These are phyloP conservation scores for Aspergillus bridgeri DNA, from an alignment of 495 filamentous ascomycete genomes.

Conservation along the genomic window DNA sequence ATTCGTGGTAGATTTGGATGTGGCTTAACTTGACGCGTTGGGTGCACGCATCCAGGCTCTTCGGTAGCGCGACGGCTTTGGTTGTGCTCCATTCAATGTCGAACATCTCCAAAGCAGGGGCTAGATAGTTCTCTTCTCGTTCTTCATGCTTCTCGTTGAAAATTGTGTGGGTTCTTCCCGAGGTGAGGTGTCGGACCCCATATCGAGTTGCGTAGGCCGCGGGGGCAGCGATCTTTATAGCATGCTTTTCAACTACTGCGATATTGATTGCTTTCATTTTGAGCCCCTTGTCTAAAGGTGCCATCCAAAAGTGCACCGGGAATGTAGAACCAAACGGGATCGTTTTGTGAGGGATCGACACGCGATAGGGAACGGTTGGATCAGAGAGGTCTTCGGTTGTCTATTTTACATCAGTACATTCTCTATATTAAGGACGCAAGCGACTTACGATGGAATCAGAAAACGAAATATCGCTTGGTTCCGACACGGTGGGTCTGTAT, in stretches of 20 bases:
- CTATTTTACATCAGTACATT: background rate
- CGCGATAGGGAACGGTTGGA: slow-evolving; percentile 1
- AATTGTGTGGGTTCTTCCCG: slow-evolving; percentile 10
- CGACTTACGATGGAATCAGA: slow-evolving; percentile 1
- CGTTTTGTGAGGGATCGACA: slow-evolving; percentile 8
- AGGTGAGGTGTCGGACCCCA: slow-evolving; percentile 9
- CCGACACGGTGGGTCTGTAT: background rate
- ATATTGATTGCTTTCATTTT: slow-evolving; percentile 4
- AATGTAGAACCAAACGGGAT: slow-evolving; percentile 15
- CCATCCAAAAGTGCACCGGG: slow-evolving; percentile 10
- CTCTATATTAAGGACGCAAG: background rate
- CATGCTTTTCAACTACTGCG: slow-evolving; percentile 9
- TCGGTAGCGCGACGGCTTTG: slow-evolving; percentile 12
- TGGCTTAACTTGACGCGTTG: slow-evolving; percentile 13
- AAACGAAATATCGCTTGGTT: background rate
- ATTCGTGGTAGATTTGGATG: slow-evolving; percentile 18
- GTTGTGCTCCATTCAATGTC: slow-evolving; percentile 16
- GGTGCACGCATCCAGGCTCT: slow-evolving; percentile 13
- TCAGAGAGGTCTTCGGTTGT: background rate
- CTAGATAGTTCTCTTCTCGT: background rate
- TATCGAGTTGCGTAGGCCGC: slow-evolving; percentile 6
- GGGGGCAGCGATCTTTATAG: slow-evolving; percentile 8
- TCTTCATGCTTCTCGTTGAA: slow-evolving; percentile 9
- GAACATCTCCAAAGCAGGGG: background rate
- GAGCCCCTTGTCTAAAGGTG: slow-evolving; percentile 11